Evolutionary conservation across 139 green algal species (phyloP).

Genomic region (Tetradesmus obliquus): DNA sequence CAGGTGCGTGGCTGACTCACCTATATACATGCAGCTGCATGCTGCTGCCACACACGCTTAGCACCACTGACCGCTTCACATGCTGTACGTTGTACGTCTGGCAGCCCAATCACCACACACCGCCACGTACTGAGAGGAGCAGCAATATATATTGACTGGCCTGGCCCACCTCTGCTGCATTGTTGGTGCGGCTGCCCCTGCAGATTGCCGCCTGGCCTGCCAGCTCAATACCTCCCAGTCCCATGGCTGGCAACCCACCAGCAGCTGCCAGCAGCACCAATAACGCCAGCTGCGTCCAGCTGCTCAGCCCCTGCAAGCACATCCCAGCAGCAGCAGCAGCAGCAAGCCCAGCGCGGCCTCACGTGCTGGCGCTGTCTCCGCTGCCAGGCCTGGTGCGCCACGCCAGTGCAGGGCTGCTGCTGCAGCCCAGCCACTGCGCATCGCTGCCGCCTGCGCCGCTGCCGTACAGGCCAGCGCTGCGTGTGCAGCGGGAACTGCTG

Average conservation of each 20-base stretch:
- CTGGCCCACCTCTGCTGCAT: not conserved
- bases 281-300: not conserved
- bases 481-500: not conserved
- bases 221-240: not conserved
- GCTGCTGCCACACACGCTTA: too few species aligned
- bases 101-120: too few species aligned
- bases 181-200: not conserved
- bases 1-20: not conserved
- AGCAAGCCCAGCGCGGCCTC: not conserved
- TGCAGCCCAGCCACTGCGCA: not conserved
- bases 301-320: not conserved
- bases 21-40: too few species aligned
- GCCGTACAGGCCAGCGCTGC: not conserved
- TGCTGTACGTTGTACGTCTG: too few species aligned
- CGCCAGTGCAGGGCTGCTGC: not conserved
- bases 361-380: not conserved
- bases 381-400: not conserved
- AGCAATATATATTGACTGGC: too few species aligned
- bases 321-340: not conserved
- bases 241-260: not conserved
- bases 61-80: too few species aligned
- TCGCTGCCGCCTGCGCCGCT: not conserved
- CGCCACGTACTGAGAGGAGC: too few species aligned
- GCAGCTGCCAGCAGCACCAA: not conserved
- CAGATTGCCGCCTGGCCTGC: not conserved